Evolutionary conservation across 2,329 filamentous ascomycete species (phyloP).

Genomic region (Clonostachys byssicola): DNA sequence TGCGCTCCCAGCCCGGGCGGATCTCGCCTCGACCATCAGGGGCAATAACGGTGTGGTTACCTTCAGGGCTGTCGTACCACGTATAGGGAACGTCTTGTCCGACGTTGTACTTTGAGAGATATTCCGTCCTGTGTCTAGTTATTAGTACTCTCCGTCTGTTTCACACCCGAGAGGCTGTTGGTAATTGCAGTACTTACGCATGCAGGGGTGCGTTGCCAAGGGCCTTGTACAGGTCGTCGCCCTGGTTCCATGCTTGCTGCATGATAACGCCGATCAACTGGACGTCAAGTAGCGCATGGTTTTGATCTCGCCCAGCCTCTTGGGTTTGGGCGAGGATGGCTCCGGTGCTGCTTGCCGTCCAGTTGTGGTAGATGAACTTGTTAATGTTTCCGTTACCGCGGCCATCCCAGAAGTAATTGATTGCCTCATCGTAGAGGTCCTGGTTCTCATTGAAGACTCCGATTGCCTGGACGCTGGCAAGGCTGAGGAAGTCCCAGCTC

Average conservation of each 20-base stretch:
- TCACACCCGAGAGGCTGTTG: not conserved
- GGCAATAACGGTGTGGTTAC: constrained; percentile 24
- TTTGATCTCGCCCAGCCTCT: constrained; percentile 28
- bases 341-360: constrained; percentile 15
- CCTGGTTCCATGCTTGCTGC: constrained; percentile 36
- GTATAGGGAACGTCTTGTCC: constrained; percentile 35
- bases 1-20: constrained; percentile 29
- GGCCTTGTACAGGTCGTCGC: constrained; percentile 28
- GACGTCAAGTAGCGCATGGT: constrained; percentile 34
- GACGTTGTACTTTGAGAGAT: constrained; percentile 33
- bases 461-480: constrained; percentile 32
- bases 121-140: constrained; percentile 22
- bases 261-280: constrained; percentile 30
- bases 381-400: constrained; percentile 27
- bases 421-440: constrained; percentile 29
- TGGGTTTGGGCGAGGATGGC: constrained; percentile 14
- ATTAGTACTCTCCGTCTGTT: not conserved
- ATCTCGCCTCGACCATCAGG: constrained; percentile 20
- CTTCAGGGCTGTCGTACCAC: constrained; percentile 28
- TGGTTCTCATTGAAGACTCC: constrained; percentile 34
- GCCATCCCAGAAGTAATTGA: constrained; percentile 33
- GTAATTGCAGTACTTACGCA: constrained; percentile 12
- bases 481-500: constrained; percentile 38
- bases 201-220: constrained; percentile 23
- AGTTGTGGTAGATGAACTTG: constrained; percentile 22